phyloP scores from a whole-genome alignment of 192 early-diverging fungal species.

The Coemansia sp. region DNA sequence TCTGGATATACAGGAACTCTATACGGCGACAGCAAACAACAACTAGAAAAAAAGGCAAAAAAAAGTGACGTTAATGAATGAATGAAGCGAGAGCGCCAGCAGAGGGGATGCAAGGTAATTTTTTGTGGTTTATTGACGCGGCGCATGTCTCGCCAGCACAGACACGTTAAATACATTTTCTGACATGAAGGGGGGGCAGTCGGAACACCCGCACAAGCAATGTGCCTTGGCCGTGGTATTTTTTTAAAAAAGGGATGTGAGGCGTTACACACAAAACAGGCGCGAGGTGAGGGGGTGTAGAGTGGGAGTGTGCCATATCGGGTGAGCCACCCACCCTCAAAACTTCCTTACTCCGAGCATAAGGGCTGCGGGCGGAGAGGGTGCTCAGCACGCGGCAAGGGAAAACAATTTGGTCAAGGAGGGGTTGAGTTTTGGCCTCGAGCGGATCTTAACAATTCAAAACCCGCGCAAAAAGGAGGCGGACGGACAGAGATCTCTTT shows the following conservation, averaged over 20 bases:
- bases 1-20: background rate
- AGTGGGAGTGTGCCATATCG: slow-evolving; percentile 5
- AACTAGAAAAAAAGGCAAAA: background rate
- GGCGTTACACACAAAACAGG: slow-evolving; percentile 13
- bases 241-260: slow-evolving; percentile 9
- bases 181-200: background rate
- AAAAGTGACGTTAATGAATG: slow-evolving; percentile 4
- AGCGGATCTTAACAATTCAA: slow-evolving; percentile 6
- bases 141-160: slow-evolving; percentile 7
- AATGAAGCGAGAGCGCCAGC: slow-evolving; percentile 10
- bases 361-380: background rate
- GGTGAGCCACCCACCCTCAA: background rate
- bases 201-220: background rate
- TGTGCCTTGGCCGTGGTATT: slow-evolving; percentile 9
- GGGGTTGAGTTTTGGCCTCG: background rate
- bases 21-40: background rate
- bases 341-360: background rate
- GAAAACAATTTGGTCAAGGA: background rate
- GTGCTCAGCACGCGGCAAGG: background rate
- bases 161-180: slow-evolving; percentile 12
- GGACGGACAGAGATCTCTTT: slow-evolving; percentile 6
- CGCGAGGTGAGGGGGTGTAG: slow-evolving; percentile 1
- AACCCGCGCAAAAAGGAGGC: slow-evolving; percentile 1
- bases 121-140: slow-evolving; percentile 12
- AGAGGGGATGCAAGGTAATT: slow-evolving; percentile 13